Base-by-base conservation (phyloP, 2,329 filamentous ascomycete genomes). In the Aspergillus caelatus region DNA sequence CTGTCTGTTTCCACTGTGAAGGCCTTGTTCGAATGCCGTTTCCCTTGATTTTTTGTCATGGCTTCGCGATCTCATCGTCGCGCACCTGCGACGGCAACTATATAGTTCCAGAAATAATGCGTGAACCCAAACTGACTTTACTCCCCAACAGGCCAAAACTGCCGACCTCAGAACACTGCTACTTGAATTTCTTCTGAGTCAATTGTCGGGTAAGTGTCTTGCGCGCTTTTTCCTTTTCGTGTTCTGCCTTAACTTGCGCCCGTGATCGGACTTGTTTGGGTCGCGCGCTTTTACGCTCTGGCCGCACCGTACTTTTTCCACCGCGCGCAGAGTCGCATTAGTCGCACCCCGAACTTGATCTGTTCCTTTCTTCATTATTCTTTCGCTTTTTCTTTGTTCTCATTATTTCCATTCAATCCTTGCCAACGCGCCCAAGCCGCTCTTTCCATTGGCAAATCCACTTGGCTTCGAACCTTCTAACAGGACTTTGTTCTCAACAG, bases 11-110 rank as follows among this genome's bases (percentile, higher is more conserved):
- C 57, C 58, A 32, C 61, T 62, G 67, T 43, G 56, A 62, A 59
- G 60, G 45, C 59, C 60, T 65, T 70, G 39, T 66, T 43, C 32
- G 23, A 66, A 62, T 59, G 28, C 66, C 50, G 26, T 67, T 63
- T 66, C 54, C 65, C 61, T 67, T 65, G 66, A 63, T 68, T 70
- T 68, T 72, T 59, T 68, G 66, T 65, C 61, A 62, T 65, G 57
- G 48, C 66, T 62, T 67, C 68, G 68, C 69, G 61, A 57, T 66
- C 65, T 70, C 45, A 58, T 65, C 54, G 70, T 72, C 69, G 67
- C 70, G 67, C 68, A 65, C 62, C 62, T 65, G 62, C 64, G 46
- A 61, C 65, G 54, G 68, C 64, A 59, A 62, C 60, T 61, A 55
- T 71, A 70, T 70, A 71, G 57, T 68, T 71, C 68, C 43, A 52